These are phyloP conservation scores for Haplographium delicatum DNA, from an alignment of 495 filamentous ascomycete species.

Conservation along the genomic window DNA sequence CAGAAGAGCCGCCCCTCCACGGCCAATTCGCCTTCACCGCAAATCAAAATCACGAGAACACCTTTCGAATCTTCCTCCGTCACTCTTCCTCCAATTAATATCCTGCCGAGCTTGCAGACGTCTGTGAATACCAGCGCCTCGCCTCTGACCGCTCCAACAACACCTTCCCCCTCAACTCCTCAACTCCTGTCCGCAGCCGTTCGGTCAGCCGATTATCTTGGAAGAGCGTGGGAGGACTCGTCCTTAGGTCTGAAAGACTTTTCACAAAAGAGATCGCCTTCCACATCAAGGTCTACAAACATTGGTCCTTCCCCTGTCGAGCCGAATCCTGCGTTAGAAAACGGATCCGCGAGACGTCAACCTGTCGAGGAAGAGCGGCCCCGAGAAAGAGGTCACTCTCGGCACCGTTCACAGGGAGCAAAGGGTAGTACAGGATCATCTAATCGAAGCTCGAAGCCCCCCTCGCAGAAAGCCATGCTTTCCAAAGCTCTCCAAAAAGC, in stretches of 20 bases:
- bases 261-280: constrained; percentile 13
- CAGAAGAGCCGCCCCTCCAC: constrained; percentile 30
- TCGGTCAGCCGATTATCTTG: constrained; percentile 32
- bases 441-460: constrained; percentile 30
- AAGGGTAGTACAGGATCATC: constrained; percentile 32
- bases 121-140: constrained; percentile 15
- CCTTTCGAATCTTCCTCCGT: constrained; percentile 14
- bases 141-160: constrained; percentile 17
- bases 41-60: constrained; percentile 22
- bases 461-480: constrained; percentile 85
- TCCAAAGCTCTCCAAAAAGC: constrained; percentile 91
- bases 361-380: constrained; percentile 5
- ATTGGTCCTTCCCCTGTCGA: constrained; percentile 25
- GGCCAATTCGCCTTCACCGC: constrained; percentile 25
- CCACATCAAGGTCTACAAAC: constrained; percentile 12
- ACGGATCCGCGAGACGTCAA: not conserved
- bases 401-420: constrained; percentile 40
- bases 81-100: constrained; percentile 21
- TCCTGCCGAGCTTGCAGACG: constrained; percentile 18
- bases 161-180: constrained; percentile 31
- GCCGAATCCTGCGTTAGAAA: constrained; percentile 18
- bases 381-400: constrained; percentile 37
- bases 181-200: constrained; percentile 30
- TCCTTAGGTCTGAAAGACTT: constrained; percentile 17
- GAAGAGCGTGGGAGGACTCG: constrained; percentile 26